These are phyloP conservation scores for Aegilops umbellulata DNA, from an alignment of 176 grass and related monocot species.

Conservation along the genomic window DNA sequence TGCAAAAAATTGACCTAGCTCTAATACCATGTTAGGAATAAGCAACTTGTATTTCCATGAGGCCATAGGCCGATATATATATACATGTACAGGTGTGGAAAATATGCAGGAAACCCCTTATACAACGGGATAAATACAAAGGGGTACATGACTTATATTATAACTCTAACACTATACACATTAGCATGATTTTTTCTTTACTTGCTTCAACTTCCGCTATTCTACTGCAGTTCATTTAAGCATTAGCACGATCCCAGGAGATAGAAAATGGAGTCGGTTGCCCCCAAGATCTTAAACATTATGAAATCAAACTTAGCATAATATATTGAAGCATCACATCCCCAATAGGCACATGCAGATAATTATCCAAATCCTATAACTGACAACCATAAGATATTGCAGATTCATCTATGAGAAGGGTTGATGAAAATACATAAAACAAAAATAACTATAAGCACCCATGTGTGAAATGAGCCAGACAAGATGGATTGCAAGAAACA, in stretches of 20 bases:
- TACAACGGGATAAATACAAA: too few species aligned
- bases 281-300: neutral
- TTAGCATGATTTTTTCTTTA: neutral
- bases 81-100: too few species aligned
- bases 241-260: neutral
- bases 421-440: neutral
- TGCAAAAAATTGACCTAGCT: too few species aligned
- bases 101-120: too few species aligned
- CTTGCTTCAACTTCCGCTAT: neutral
- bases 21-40: too few species aligned
- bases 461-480: neutral
- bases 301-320: neutral
- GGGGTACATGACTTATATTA: too few species aligned
- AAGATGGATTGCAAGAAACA: neutral
- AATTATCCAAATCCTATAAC: neutral
- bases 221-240: neutral
- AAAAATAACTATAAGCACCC: neutral
- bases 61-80: too few species aligned
- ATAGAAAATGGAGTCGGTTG: neutral
- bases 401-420: neutral
- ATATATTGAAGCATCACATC: neutral
- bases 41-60: too few species aligned
- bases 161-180: too few species aligned
- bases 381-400: neutral
- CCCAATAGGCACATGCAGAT: neutral